Evolutionary conservation across 192 early-diverging fungal species (phyloP).

Genomic region (Coemansia guatemalensis): DNA sequence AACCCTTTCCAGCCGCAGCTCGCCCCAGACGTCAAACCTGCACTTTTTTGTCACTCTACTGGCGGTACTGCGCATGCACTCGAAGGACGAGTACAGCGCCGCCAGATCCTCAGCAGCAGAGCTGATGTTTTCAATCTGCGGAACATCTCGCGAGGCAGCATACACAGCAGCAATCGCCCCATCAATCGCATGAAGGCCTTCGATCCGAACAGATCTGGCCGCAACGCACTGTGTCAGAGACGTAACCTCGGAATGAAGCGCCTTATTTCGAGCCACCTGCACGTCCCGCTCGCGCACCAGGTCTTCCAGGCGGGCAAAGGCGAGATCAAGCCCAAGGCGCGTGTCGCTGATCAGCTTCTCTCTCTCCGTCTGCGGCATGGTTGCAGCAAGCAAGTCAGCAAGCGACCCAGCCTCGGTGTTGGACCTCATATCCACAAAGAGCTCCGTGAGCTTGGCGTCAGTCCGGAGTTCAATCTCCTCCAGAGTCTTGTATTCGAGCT

Average conservation of each 20-base stretch:
- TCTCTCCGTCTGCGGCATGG: slow-evolving; percentile 21
- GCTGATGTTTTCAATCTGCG: background rate
- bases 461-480: slow-evolving; percentile 41
- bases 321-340: slow-evolving; percentile 43
- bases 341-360: slow-evolving; percentile 32
- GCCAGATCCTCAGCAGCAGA: slow-evolving; percentile 1
- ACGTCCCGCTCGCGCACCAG: slow-evolving; percentile 15
- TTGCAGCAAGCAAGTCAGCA: slow-evolving; percentile 31
- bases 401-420: slow-evolving; percentile 32
- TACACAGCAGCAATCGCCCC: slow-evolving; percentile 13
- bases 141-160: background rate
- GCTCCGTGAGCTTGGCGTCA: slow-evolving; percentile 23
- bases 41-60: slow-evolving; percentile 8
- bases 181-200: slow-evolving; percentile 19
- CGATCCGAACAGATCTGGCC: slow-evolving; percentile 13
- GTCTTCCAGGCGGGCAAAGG: slow-evolving; percentile 28
- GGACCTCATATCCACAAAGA: slow-evolving; percentile 52
- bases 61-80: slow-evolving; percentile 10
- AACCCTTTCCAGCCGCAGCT: slow-evolving; percentile 36
- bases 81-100: slow-evolving; percentile 18
- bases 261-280: slow-evolving; percentile 2
- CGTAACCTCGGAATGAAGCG: slow-evolving; percentile 10
- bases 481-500: slow-evolving; percentile 32
- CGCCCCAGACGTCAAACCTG: slow-evolving; percentile 38
- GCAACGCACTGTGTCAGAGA: slow-evolving; percentile 12